These are phyloP conservation scores for Metschnikowia rubicola DNA, from an alignment of 805 yeast genomes.

Conservation along the genomic window DNA sequence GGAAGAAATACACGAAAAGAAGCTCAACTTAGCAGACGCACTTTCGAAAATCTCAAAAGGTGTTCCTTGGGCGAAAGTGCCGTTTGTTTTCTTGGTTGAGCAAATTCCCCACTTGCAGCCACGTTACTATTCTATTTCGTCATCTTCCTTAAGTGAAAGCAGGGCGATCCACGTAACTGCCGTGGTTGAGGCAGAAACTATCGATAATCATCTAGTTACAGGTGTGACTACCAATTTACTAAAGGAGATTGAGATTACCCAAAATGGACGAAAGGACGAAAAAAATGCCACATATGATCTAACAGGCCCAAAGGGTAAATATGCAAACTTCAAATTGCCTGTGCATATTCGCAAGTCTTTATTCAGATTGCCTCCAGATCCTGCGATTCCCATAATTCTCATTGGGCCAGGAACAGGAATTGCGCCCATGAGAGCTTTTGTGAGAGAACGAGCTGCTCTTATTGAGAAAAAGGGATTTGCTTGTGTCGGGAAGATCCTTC, in stretches of 20 bases:
- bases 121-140: constrained; percentile 93
- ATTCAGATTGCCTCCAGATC: constrained; percentile 86
- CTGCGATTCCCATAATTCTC: constrained; percentile 80
- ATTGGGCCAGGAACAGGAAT: constrained; percentile 99
- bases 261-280: constrained; percentile 40
- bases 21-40: constrained; percentile 76
- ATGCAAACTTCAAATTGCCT: constrained; percentile 61
- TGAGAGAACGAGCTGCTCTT: constrained; percentile 76
- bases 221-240: constrained; percentile 93
- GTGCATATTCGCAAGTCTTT: constrained; percentile 93
- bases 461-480: constrained; percentile 26
- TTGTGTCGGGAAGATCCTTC: constrained; percentile 62
- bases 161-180: constrained; percentile 80
- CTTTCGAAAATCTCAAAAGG: constrained; percentile 61
- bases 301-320: constrained; percentile 75
- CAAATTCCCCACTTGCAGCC: constrained; percentile 80
- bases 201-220: constrained; percentile 39
- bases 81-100: constrained; percentile 83
- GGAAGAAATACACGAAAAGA: constrained; percentile 53
- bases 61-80: constrained; percentile 65
- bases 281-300: constrained; percentile 63
- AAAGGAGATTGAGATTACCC: constrained; percentile 61
- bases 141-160: constrained; percentile 78
- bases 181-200: constrained; percentile 70
- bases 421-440: constrained; percentile 95